Evolutionary conservation across 345 rosid species (phyloP).

Genomic region (Eucalyptus shirleyi): DNA sequence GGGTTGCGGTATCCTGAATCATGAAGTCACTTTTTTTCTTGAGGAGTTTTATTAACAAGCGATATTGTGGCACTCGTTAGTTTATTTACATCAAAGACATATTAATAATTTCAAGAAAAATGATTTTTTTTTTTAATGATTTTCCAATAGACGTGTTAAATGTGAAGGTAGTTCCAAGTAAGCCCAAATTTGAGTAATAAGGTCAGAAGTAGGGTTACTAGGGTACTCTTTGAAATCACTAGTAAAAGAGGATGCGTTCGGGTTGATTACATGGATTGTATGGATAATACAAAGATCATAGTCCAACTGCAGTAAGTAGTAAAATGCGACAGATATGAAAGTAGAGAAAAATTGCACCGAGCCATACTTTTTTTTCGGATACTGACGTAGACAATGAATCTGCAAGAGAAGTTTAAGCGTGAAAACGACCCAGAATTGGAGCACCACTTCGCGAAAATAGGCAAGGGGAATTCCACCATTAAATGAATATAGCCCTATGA

Average conservation of each 20-base stretch:
- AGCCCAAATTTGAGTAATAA: slow-evolving; percentile 17
- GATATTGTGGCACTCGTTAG: rapidly evolving
- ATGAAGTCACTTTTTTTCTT: no score
- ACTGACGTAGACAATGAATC: no score
- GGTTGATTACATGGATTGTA: slow-evolving; percentile 53
- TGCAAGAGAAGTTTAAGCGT: no score
- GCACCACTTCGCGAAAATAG: no score
- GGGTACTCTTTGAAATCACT: background rate
- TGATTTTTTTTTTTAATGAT: no score
- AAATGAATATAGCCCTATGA: no score
- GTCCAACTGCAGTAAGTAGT: slow-evolving; percentile 27
- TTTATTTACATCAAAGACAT: no score
- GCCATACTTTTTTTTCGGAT: no score
- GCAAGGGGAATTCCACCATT: background rate
- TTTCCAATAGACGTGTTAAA: background rate
- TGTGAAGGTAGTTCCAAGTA: slow-evolving; percentile 24
- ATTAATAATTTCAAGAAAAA: no score
- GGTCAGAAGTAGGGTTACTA: slow-evolving; percentile 23
- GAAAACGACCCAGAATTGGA: no score
- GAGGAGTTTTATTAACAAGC: no score
- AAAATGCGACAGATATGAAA: background rate
- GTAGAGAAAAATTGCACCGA: background rate
- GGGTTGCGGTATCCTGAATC: rapidly evolving
- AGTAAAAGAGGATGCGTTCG: slow-evolving; percentile 31
- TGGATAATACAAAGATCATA: slow-evolving; percentile 33